phyloP scores from a whole-genome alignment of 768 basidiomycete genomes.

The Boletus speciosus region DNA sequence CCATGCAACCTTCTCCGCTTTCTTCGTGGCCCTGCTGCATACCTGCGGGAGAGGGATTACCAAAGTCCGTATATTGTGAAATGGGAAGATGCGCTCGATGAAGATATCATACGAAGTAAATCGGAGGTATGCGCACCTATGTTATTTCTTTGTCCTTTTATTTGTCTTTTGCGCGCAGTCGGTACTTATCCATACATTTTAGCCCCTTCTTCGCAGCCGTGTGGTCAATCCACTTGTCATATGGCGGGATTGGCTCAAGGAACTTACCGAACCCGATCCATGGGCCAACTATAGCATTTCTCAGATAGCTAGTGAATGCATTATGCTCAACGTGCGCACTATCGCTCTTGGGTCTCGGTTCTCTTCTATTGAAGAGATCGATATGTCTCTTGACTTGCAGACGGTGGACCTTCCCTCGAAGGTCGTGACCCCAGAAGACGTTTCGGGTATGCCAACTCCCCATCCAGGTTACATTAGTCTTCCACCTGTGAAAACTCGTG shows the following conservation, averaged over 20 bases:
- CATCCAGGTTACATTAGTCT: constrained; percentile 35
- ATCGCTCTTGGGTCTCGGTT: constrained; percentile 46
- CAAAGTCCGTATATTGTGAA: constrained; percentile 60
- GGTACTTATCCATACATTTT: constrained; percentile 3
- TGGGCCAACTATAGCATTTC: constrained; percentile 66
- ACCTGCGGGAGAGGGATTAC: constrained; percentile 50
- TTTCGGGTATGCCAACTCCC: constrained; percentile 25
- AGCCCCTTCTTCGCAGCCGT: constrained; percentile 70
- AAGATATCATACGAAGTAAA: constrained; percentile 64
- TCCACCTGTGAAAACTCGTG: constrained; percentile 28
- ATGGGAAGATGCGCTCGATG: constrained; percentile 71
- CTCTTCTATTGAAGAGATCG: neutral
- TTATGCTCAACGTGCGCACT: constrained; percentile 63
- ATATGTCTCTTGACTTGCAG: constrained; percentile 2
- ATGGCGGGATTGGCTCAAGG: constrained; percentile 58
- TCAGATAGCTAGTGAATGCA: constrained; percentile 62
- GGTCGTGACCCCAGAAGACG: constrained; percentile 19
- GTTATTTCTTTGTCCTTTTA: neutral
- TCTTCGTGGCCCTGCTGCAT: constrained; percentile 62
- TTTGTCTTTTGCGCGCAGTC: neutral
- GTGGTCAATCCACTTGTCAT: constrained; percentile 72
- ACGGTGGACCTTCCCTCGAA: constrained; percentile 3
- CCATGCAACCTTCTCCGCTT: constrained; percentile 86
- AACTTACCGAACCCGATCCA: constrained; percentile 59
- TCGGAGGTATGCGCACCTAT: constrained; percentile 53